Percentiles rank a stretch among this genome's conserved stretches.
Evolutionary conservation across 2,329 filamentous ascomycete species (phyloP).

Genomic region (Calonectria montana): DNA sequence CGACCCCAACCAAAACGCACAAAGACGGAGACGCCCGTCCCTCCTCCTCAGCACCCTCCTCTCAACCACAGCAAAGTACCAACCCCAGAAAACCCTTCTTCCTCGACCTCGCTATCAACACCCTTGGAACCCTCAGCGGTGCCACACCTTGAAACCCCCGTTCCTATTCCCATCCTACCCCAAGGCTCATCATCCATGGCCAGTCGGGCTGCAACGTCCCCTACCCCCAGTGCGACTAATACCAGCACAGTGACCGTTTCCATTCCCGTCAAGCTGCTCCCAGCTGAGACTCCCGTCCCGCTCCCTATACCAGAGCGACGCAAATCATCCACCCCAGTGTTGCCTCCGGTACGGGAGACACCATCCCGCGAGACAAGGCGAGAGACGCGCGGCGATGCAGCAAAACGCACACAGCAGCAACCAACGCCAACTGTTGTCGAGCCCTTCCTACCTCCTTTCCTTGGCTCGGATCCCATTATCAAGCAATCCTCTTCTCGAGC

Average conservation of each 20-base stretch:
- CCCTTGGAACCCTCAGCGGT: constrained; percentile 30
- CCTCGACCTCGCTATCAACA: constrained; percentile 32
- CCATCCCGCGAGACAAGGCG: constrained; percentile 50
- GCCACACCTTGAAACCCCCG: constrained; percentile 54
- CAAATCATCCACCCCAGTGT: constrained; percentile 47
- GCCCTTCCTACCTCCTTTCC: constrained; percentile 24
- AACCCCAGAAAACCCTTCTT: constrained; percentile 34
- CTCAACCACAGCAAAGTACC: constrained; percentile 44
- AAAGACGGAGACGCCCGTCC: constrained; percentile 69
- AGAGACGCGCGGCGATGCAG: constrained; percentile 58
- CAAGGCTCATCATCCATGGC: constrained; percentile 40
- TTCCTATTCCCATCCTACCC: constrained; percentile 52
- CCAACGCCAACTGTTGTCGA: constrained; percentile 25
- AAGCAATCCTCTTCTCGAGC: constrained; percentile 49
- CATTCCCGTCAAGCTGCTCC: constrained; percentile 46
- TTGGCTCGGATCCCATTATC: constrained; percentile 35
- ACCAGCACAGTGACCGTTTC: constrained; percentile 40
- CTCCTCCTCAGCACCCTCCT: constrained; percentile 54
- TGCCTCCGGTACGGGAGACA: constrained; percentile 44
- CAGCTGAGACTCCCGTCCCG: constrained; percentile 51
- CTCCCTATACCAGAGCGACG: constrained; percentile 48
- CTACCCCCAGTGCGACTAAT: constrained; percentile 40
- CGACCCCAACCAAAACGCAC: constrained; percentile 61
- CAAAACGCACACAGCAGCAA: constrained; percentile 55
- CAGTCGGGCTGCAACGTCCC: constrained; percentile 47